These are phyloP conservation scores for Trichosanthes truncata DNA, from an alignment of 306 rosid species.

Conservation along the genomic window DNA sequence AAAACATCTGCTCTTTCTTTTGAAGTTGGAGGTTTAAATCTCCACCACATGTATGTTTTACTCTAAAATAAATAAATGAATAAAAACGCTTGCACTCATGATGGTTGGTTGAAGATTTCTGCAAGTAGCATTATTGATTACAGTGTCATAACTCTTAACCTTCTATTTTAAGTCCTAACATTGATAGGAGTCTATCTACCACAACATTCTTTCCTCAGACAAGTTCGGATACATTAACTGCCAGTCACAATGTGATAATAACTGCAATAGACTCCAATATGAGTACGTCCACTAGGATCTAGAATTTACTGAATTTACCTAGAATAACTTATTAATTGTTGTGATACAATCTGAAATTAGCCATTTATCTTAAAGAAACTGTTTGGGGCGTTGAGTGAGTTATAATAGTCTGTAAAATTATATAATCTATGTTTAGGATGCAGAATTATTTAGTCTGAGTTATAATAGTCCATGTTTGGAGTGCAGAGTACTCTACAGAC, in stretches of 20 bases:
- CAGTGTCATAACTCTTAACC: background rate
- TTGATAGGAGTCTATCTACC: background rate
- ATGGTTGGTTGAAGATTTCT: too few species aligned
- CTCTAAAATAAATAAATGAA: too few species aligned
- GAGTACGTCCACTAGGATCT: background rate
- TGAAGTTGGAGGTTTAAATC: too few species aligned
- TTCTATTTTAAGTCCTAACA: background rate
- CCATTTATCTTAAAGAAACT: background rate
- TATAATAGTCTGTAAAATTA: too few species aligned
- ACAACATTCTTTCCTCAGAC: background rate
- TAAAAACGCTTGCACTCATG: too few species aligned
- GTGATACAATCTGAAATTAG: background rate
- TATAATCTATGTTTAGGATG: too few species aligned
- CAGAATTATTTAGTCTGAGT: too few species aligned
- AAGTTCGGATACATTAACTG: background rate
- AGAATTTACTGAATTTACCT: background rate
- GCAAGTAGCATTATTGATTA: background rate
- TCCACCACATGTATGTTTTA: too few species aligned
- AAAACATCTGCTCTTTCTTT: too few species aligned
- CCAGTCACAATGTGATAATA: background rate
- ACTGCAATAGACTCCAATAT: background rate
- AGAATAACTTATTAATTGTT: background rate
- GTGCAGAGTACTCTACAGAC: too few species aligned
- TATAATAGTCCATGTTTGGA: too few species aligned
- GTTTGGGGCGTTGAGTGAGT: too few species aligned